Conservation (phyloP, 2,329 filamentous ascomycete species). For the Penicillium sp. region DNA sequence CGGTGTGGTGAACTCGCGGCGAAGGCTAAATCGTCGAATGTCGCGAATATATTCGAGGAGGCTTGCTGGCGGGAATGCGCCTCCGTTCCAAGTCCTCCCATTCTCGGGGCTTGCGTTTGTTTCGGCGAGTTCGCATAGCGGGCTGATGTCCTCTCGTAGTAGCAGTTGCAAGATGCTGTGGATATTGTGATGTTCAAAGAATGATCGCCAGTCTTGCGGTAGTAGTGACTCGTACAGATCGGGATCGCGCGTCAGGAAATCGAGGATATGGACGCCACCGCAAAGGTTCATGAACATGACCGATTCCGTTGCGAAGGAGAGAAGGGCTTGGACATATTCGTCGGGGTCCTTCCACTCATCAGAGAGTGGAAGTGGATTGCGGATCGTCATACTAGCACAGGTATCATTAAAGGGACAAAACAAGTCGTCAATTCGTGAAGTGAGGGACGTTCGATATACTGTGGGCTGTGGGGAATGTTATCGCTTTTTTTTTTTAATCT, state of each 20-base stretch:
- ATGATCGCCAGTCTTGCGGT: constrained; percentile 76
- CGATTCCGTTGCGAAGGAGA: constrained; percentile 72
- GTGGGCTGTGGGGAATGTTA: constrained; percentile 22
- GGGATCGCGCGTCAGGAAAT: constrained; percentile 85
- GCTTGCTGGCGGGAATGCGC: constrained; percentile 49
- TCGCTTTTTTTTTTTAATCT: constrained; percentile 20
- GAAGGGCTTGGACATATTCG: constrained; percentile 73
- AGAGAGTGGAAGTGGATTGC: constrained; percentile 63
- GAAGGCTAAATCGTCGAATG: constrained; percentile 68
- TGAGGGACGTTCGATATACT: constrained; percentile 9
- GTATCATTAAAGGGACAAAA: neutral
- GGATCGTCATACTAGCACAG: constrained; percentile 47
- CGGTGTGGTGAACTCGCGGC: constrained; percentile 57
- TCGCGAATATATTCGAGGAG: constrained; percentile 70
- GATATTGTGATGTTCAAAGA: constrained; percentile 68
- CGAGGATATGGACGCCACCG: constrained; percentile 89
- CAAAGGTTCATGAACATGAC: constrained; percentile 80
- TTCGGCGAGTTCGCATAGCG: constrained; percentile 29
- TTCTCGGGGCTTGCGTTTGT: neutral
- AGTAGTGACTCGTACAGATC: constrained; percentile 76
- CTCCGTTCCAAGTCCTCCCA: constrained; percentile 42
- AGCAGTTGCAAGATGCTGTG: constrained; percentile 77
- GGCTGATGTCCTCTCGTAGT: constrained; percentile 69
- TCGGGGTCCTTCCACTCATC: constrained; percentile 69
- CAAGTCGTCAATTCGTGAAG: neutral